Base-by-base conservation (phyloP, 2,329 filamentous ascomycete species). In the Fusarium coicis region DNA sequence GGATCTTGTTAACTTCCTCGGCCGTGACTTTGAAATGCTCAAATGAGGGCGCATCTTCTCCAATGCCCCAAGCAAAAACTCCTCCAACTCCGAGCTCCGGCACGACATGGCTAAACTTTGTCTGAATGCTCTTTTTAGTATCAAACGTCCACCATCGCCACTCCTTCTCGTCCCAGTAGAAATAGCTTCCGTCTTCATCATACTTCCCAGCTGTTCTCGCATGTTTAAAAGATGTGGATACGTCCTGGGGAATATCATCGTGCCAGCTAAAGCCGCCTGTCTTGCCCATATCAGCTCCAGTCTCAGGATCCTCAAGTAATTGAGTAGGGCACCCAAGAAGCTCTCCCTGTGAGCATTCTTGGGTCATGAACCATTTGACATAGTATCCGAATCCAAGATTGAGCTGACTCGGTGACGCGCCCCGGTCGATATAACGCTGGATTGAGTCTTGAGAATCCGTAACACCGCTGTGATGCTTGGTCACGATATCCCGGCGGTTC, bases 71-170 rank as follows among this genome's bases (percentile, higher is more conserved):
- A 2, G 92, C 92, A 86, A 94, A 93, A 9, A 93, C 89, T 21
- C 93, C 93, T 3, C 92, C 92, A 0, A 94, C 79, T 2, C 83
- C 80, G 77, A 87, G 86, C 37, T 84, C 83, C 36, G 84, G 82
- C 7, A 93, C 85, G 40, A 95, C 86, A 9, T 86, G 79, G 7
- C 85, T 81, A 65, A 93, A 89, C 82, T 95, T 95, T 63, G 84
- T 83, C 18, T 79, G 74, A 56, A 95, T 90, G 18, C 90, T 85
- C 12, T 85, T 84, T 0, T 87, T 84, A 0, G 90, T 92, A 68
- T 95, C 93, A 84, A 91, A 94, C 0, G 91, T 91, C 93, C 93
- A 95, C 87, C 92, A 95, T 36, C 91, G 79, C 60, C 87, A 81
- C 72, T 89, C 84, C 9, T 82, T 71, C 1, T 78, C 66, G 76